Percentiles rank a stretch among this genome's conserved stretches.
phyloP scores from a whole-genome alignment of 305 asterid species.

The Rubia tinctorum region DNA sequence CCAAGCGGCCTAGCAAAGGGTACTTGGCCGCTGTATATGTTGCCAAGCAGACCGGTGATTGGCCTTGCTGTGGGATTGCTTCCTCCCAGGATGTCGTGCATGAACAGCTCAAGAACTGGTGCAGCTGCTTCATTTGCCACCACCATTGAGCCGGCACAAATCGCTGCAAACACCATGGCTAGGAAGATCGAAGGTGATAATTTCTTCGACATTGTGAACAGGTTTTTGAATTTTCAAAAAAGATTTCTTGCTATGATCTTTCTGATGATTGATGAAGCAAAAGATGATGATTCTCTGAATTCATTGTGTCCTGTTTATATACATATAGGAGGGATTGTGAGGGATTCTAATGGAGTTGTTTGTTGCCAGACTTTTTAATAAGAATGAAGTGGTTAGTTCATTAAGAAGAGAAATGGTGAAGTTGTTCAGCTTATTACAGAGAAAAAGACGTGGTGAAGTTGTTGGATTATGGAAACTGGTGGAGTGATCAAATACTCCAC shows the following conservation, averaged over 20 bases:
- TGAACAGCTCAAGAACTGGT: conserved; percentile 52
- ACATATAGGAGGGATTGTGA: not conserved
- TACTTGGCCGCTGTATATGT: conserved; percentile 81
- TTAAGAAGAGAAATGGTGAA: conserved; percentile 4
- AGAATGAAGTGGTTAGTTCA: conserved; percentile 27
- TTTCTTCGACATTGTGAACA: conserved; percentile 25
- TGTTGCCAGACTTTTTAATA: not conserved
- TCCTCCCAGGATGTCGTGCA: conserved; percentile 87
- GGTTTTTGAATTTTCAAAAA: not conserved
- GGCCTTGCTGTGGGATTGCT: conserved; percentile 90
- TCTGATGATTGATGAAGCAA: conserved; percentile 8
- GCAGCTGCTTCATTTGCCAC: conserved; percentile 30
- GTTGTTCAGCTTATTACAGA: conserved; percentile 4
- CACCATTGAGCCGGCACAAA: conserved; percentile 14
- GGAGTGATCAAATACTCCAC: conserved; percentile 5
- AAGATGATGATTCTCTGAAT: conserved; percentile 7
- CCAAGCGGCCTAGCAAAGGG: conserved; percentile 88
- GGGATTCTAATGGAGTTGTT: conserved; percentile 11
- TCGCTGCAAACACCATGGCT: conserved; percentile 26
- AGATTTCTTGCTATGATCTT: not conserved
- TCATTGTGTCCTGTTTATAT: conserved; percentile 17
- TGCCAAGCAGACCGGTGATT: conserved; percentile 74
- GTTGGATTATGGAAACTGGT: conserved; percentile 10
- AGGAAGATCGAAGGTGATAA: conserved; percentile 19
- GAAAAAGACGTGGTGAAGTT: conserved; percentile 4